Conservation (phyloP, 805 yeast genomes). For the Danielia oregonensis region DNA sequence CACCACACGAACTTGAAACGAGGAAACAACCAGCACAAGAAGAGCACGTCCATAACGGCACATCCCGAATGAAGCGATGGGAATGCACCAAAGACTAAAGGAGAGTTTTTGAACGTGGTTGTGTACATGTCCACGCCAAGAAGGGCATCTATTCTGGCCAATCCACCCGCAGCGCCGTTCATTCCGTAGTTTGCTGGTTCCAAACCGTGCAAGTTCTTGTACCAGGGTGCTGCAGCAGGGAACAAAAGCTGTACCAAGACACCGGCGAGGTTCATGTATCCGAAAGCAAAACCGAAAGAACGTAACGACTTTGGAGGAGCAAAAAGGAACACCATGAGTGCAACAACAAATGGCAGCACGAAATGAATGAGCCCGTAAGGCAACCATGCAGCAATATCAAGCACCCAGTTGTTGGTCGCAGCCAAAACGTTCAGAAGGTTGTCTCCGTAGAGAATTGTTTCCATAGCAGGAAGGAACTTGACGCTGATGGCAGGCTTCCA, state of each 20-base stretch:
- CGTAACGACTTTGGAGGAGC: constrained; percentile 88
- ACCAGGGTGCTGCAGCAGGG: constrained; percentile 99
- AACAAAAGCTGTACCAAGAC: constrained; percentile 77
- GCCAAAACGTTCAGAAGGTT: constrained; percentile 82
- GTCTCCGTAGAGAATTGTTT: constrained; percentile 88
- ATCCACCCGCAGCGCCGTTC: constrained; percentile 95
- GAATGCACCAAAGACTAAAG: constrained; percentile 90
- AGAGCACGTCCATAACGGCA: constrained; percentile 89
- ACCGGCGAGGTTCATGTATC: constrained; percentile 87
- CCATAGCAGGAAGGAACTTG: constrained; percentile 84
- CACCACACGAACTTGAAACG: constrained; percentile 59
- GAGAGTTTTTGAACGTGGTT: constrained; percentile 76
- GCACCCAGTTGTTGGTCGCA: constrained; percentile 54
- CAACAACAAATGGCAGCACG: constrained; percentile 84
- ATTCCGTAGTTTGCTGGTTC: constrained; percentile 87
- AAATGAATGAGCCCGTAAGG: constrained; percentile 93
- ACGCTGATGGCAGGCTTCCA: constrained; percentile 90
- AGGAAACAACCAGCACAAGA: constrained; percentile 82
- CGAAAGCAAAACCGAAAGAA: constrained; percentile 88
- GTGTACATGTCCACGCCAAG: constrained; percentile 83
- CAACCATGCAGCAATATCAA: constrained; percentile 89
- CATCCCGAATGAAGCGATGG: constrained; percentile 89
- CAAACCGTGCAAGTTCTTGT: constrained; percentile 76
- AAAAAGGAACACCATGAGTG: constrained; percentile 72
- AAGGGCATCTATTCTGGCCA: constrained; percentile 77